Conservation (phyloP, 2,329 filamentous ascomycete genomes). For the Scedosporium boydii region DNA sequence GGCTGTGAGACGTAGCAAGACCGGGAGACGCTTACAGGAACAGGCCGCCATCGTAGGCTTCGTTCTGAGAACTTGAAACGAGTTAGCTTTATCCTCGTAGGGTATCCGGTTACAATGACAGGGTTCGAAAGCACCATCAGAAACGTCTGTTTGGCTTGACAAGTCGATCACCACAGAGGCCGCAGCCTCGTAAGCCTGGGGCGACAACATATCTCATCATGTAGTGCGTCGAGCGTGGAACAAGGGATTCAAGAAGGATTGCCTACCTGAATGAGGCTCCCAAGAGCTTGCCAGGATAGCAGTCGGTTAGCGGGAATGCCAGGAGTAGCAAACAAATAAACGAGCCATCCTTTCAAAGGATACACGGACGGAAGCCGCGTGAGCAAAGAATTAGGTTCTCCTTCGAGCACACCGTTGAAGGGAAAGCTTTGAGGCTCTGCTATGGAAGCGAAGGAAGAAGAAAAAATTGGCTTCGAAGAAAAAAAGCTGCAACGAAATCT, state of each 20-base stretch:
- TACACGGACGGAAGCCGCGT: no score
- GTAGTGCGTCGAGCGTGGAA: conserved; percentile 11
- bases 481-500: neutral
- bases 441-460: neutral
- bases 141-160: conserved; percentile 48
- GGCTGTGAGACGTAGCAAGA: neutral
- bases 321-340: no score
- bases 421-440: neutral
- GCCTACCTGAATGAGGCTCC: neutral
- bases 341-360: no score
- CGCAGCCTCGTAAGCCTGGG: conserved; percentile 40
- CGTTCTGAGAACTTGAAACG: neutral
- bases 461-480: neutral
- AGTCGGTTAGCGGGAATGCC: neutral
- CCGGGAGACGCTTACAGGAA: neutral
- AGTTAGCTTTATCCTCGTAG: neutral
- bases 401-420: neutral
- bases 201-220: conserved; percentile 40
- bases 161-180: conserved; percentile 39
- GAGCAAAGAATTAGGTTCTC: neutral
- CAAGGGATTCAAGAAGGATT: neutral
- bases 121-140: conserved; percentile 24
- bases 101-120: conserved; percentile 5
- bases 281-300: neutral
- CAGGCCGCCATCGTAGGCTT: neutral